Conservation (phyloP, 2,329 filamentous ascomycete genomes). For the Aspergillus transmontanensis region DNA sequence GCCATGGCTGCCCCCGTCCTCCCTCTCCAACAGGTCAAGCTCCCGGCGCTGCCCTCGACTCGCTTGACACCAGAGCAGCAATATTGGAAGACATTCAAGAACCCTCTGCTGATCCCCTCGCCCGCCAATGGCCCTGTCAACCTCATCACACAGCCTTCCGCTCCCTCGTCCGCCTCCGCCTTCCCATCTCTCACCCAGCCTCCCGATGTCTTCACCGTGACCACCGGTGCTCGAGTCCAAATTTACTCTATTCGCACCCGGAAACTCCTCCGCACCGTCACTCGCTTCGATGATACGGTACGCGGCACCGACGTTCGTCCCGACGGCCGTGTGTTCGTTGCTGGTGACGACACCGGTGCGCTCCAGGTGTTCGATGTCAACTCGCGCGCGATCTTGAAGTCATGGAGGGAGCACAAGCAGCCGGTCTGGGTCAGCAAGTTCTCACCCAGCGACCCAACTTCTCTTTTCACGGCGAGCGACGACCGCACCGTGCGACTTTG, state of each 20-base stretch:
- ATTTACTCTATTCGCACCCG: conserved; percentile 90
- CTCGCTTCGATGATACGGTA: conserved; percentile 87
- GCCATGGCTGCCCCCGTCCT: conserved; percentile 84
- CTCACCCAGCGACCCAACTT: conserved; percentile 84
- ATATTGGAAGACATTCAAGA: conserved; percentile 96
- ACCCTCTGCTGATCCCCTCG: conserved; percentile 84
- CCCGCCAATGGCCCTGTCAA: conserved; percentile 88
- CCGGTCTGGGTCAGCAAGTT: conserved; percentile 91
- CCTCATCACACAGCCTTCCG: conserved; percentile 74
- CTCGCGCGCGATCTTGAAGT: conserved; percentile 89
- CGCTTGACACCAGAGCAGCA: conserved; percentile 82
- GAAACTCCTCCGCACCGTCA: conserved; percentile 91
- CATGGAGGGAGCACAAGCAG: conserved; percentile 92
- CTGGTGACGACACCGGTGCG: conserved; percentile 86
- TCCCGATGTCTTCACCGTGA: conserved; percentile 76
- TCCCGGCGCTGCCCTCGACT: conserved; percentile 78
- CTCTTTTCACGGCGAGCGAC: conserved; percentile 85
- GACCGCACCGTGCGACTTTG: conserved; percentile 91
- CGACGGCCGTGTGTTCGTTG: conserved; percentile 86
- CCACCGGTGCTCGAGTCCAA: conserved; percentile 90
- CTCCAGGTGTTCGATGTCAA: conserved; percentile 94
- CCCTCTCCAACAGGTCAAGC: conserved; percentile 77
- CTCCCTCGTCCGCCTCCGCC: conserved; percentile 46
- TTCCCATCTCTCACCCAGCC: conserved; percentile 50
- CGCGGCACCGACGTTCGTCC: conserved; percentile 85